Evolutionary conservation across 805 yeast species (phyloP).

Genomic region (Debaryomyces tyrocola): DNA sequence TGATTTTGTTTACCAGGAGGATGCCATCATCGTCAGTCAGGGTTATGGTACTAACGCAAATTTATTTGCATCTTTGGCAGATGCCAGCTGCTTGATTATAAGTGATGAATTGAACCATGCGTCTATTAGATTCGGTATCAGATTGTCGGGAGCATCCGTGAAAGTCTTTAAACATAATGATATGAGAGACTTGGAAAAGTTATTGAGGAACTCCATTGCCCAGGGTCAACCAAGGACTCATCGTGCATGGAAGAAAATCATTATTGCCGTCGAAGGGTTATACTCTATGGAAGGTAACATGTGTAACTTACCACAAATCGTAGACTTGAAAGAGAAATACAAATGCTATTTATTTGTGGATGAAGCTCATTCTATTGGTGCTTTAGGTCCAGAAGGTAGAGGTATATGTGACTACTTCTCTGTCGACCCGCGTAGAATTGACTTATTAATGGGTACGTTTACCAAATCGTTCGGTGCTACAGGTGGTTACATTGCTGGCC

Average conservation of each 20-base stretch:
- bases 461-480: conserved; percentile 99
- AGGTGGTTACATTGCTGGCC: conserved; percentile 94
- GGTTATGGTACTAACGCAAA: conserved; percentile 96
- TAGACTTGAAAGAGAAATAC: conserved; percentile 77
- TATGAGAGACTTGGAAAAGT: conserved; percentile 72
- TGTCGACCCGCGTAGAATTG: conserved; percentile 72
- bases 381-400: conserved; percentile 91
- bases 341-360: conserved; percentile 89
- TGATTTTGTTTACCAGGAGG: conserved; percentile 86
- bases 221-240: conserved; percentile 95
- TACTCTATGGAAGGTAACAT: conserved; percentile 93
- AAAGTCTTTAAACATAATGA: conserved; percentile 92
- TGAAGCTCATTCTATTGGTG: conserved; percentile 98
- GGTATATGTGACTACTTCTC: conserved; percentile 95
- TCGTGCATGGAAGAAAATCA: conserved; percentile 90
- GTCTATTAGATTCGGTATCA: conserved; percentile 91
- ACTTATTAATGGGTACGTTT: conserved; percentile 94
- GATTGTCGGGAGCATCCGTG: conserved; percentile 90
- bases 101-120: conserved; percentile 96
- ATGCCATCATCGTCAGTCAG: conserved; percentile 82
- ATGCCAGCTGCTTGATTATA: conserved; percentile 84
- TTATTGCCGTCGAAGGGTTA: conserved; percentile 88
- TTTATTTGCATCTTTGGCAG: conserved; percentile 78
- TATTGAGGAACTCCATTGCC: conserved; percentile 79
- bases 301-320: conserved; percentile 74